Evolutionary conservation across 768 basidiomycete genomes (phyloP), one percentile per base, ranked within the genome.

Genomic region (Brasilioporus rufonigricans): DNA sequence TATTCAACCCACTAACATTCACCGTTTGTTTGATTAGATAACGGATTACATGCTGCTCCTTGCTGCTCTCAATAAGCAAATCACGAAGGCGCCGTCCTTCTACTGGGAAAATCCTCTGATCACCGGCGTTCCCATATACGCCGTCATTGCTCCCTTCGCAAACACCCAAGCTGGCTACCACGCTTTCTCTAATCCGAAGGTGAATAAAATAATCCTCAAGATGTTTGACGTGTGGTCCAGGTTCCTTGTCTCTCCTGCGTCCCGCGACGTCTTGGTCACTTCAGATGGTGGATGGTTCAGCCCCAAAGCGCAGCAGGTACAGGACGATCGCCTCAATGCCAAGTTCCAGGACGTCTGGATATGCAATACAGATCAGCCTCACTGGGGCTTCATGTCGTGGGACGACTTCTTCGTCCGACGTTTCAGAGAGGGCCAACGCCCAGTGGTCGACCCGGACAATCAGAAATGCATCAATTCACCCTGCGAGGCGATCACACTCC

Each of bases 401-500:
- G 83, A 84, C 52, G 73, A 79, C 56, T 84, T 84, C 72, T 87
- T 87, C 67, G 76, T 71, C 18, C 65, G 70, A 13, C 29, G 56
- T 27, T 57, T 57, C 55, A 24, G n/a, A 38, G 63, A 64, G 0
- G 68, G 61, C 1, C 61, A 72, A 12, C 80, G 84, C 35, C 76
- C 78, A 2, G 59, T 80, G 33, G 50, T 67, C 10, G 38, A 45
- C 7, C 44, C 67, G 0, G 61, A 65, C n/a, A 52, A 70, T 38
- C 19, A 63, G 18, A 44, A 52, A 26, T 56, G 81, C 56, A 69
- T 86, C 61, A 74, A 69, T 55, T 76, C 72, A 56, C 71, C 79
- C 8, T 86, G 84, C 71, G 84, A 87, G 61, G 80, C 80, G 14
- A 74, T 67, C n/a, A 64, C 80, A 2, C 77, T 78, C 65, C 70